Base-by-base conservation (phyloP, 345 rosid species). In the rapeseed (Brassica napus) region DNA sequence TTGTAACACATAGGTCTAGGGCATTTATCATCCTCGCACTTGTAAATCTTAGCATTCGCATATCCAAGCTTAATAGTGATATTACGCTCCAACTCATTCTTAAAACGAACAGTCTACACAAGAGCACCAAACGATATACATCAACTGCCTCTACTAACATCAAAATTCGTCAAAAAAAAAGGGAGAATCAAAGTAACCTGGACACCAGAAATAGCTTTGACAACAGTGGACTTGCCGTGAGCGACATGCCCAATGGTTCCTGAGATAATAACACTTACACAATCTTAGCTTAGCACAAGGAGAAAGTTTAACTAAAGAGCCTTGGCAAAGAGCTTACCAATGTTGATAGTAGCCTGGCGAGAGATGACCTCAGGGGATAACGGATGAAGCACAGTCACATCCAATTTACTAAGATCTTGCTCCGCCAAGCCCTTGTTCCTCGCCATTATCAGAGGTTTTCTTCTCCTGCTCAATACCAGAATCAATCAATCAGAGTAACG, bases 201-300 rank as follows among this genome's bases (percentile, higher is more conserved):
- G 21, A 94, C 97, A 23, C 98, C 98, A 58, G 98, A 94, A 69
- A 94, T 90, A 39, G 98, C 97, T 81, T 94, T 94, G 54, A 94
- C 97, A 26, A 92, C 97, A 9, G 98, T 94, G 0, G 98, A 94
- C 82, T 94, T 94, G 14, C 98, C 98, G 74, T 94, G 98, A 9
- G 98, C 98, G 85, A 94, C 98, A 78, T 92, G 98, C 23, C 98
- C 98, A 1, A 94, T 94, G 3, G 98, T 94, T 44, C 98, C 98
- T 92, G 81, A 11, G 21, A 72, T 1, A 5, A 28, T 4, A 58
- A 42, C 14, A 58, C 6, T 28, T 4, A 12, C 6, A 28, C 30
- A 65, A 8, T 9, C 44, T 10, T 80, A 75, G 76, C 31, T 63
- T 61, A 34, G 34, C 44, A 39, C 47, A 39, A 39, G 47, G 55